Percentiles rank a stretch among this genome's conserved stretches.
These are phyloP conservation scores for Candida ovalis DNA, from an alignment of 805 yeast genomes.

Conservation along the genomic window DNA sequence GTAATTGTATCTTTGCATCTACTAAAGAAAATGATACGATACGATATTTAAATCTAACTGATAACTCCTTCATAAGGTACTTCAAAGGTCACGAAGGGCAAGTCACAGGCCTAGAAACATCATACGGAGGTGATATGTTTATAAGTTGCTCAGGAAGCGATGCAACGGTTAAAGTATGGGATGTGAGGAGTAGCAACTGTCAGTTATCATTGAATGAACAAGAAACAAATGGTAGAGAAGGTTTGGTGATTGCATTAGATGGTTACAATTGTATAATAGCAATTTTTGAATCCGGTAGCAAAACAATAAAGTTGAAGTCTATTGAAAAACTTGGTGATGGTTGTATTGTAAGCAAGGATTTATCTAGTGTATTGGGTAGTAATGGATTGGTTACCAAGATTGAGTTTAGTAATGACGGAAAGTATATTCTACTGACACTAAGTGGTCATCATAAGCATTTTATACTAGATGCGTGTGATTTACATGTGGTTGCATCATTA, in stretches of 20 bases:
- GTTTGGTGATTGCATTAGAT: constrained; percentile 57
- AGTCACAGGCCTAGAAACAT: constrained; percentile 69
- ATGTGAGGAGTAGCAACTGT: constrained; percentile 61
- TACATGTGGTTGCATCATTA: constrained; percentile 30
- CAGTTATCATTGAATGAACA: constrained; percentile 48
- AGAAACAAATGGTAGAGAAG: background rate
- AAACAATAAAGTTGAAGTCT: constrained; percentile 58
- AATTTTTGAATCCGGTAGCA: constrained; percentile 43
- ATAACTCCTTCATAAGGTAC: constrained; percentile 77
- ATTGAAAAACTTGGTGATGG: constrained; percentile 51
- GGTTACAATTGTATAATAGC: constrained; percentile 84
- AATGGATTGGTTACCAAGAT: constrained; percentile 22
- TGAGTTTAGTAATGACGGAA: constrained; percentile 45
- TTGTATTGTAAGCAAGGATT: constrained; percentile 47
- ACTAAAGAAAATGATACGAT: constrained; percentile 75
- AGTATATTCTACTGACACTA: constrained; percentile 35
- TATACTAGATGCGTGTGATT: constrained; percentile 12
- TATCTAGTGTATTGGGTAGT: constrained; percentile 23
- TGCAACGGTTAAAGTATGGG: constrained; percentile 85
- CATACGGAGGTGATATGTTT: constrained; percentile 63
- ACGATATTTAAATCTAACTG: constrained; percentile 70
- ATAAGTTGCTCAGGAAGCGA: constrained; percentile 64
- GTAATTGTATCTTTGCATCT: constrained; percentile 69
- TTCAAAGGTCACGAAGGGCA: constrained; percentile 82
- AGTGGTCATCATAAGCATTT: constrained; percentile 19